Percentiles rank a stretch among this genome's conserved stretches.
Conservation (phyloP, 2,329 filamentous ascomycete genomes). For the Plectosphaerella sp. region DNA sequence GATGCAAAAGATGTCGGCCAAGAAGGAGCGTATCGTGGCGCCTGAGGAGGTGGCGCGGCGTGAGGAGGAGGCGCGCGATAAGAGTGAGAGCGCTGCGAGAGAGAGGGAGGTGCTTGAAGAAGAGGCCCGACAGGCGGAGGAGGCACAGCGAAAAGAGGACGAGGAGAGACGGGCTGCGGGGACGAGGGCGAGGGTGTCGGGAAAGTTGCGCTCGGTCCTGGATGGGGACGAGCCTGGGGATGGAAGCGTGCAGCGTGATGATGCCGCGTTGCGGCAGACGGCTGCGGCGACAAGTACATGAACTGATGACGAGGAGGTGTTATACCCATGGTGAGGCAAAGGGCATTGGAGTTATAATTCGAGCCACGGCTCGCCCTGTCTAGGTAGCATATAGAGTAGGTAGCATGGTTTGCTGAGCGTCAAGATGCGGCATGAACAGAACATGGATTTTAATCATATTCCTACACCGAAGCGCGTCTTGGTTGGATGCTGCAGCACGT, state of each 20-base stretch:
- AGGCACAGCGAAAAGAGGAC: constrained; percentile 27
- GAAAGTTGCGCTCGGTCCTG: neutral
- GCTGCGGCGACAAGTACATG: constrained; percentile 18
- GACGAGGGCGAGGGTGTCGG: constrained; percentile 12
- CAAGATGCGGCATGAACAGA: too few species aligned
- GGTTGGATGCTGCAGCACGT: too few species aligned
- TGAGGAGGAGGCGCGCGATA: constrained; percentile 57
- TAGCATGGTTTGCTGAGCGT: too few species aligned
- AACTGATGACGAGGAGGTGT: constrained; percentile 25
- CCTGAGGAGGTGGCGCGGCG: constrained; percentile 53
- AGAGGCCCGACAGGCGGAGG: constrained; percentile 25
- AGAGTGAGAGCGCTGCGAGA: constrained; percentile 53
- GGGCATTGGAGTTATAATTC: too few species aligned
- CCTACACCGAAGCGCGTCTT: too few species aligned
- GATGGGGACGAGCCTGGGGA: neutral
- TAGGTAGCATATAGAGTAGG: too few species aligned
- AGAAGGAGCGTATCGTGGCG: constrained; percentile 55
- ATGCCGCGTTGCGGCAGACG: too few species aligned
- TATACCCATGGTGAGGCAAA: too few species aligned
- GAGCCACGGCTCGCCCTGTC: too few species aligned
- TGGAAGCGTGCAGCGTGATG: too few species aligned
- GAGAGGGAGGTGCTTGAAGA: constrained; percentile 40
- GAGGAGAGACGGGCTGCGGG: constrained; percentile 15
- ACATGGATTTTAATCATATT: too few species aligned
- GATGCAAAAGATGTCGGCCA: constrained; percentile 42